Conservation (phyloP, 768 basidiomycete species). For the Tylopilus rubrobrunneus region DNA sequence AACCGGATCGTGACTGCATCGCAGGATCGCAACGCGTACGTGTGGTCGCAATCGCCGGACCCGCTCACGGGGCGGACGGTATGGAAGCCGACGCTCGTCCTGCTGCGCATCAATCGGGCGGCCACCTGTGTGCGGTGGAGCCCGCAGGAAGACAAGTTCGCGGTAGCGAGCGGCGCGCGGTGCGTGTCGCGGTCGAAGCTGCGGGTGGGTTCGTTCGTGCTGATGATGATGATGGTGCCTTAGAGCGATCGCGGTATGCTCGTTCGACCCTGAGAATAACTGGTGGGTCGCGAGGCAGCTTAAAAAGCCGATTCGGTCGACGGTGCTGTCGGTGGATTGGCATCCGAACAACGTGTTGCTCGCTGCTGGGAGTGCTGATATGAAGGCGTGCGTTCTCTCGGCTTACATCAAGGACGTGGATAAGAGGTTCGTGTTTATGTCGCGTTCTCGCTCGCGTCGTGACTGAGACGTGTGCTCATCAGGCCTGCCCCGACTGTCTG, state of each 20-base stretch:
- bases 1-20: slow-evolving; percentile 98
- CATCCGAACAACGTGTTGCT: slow-evolving; percentile 98
- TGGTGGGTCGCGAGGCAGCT: slow-evolving; percentile 98
- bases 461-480: slow-evolving; percentile 8
- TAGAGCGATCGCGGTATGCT: slow-evolving; percentile 93
- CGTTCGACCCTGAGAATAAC: slow-evolving; percentile 95
- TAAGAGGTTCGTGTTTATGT: slow-evolving; percentile 54
- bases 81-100: slow-evolving; percentile 97
- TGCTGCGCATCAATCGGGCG: slow-evolving; percentile 92
- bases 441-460: neutral
- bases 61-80: slow-evolving; percentile 61
- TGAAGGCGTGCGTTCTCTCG: slow-evolving; percentile 96
- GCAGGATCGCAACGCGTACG: slow-evolving; percentile 99
- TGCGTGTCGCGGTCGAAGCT: slow-evolving; percentile 23
- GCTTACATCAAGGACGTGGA: slow-evolving; percentile 99
- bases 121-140: slow-evolving; percentile 96
- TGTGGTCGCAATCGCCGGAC: slow-evolving; percentile 86
- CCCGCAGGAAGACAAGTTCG: slow-evolving; percentile 97
- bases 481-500: slow-evolving; percentile 89
- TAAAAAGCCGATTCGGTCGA: slow-evolving; percentile 97
- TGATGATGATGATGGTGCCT: neutral
- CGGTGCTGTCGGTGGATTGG: slow-evolving; percentile 94
- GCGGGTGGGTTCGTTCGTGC: neutral
- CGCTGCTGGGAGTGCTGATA: slow-evolving; percentile 95
- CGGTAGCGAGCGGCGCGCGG: slow-evolving; percentile 96